Base-by-base conservation (phyloP, 1,284 basidiomycete species). In the Puccinia hordei region DNA sequence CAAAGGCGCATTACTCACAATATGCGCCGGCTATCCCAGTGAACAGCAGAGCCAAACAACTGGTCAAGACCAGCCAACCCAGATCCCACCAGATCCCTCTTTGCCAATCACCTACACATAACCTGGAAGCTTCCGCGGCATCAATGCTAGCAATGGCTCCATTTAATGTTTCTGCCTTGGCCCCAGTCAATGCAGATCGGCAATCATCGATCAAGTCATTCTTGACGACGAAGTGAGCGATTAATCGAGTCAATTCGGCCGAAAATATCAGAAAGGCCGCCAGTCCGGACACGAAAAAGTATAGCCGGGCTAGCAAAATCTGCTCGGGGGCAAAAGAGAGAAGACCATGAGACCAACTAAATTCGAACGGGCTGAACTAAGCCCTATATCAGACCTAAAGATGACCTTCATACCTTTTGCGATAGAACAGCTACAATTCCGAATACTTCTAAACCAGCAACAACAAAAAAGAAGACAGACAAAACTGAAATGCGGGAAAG, bases 41-140 rank as follows among this genome's bases (percentile, higher is more conserved):
- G 24, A 80, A 80, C 8, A 80, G n/a, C 8, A 80, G 51, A 6
- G 79, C 69, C n/a, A 80, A 68, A 68, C 71, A 73, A 68, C 68
- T 80, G 17, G 79, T 80, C 46, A 80, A 68, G 10, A 80, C 61
- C 19, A 80, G 61, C 79, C 79, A 80, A 57, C 79, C 79, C 19
- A 80, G n/a, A 51, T 80, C 79, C 79, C 79, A 80, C 79, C 79
- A 80, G 57, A 80, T 80, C 49, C 79, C 79, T 10, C 79, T 27
- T 51, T 74, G 71, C 79, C 79, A 80, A 74, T 80, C 79, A 59
- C 73, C 49, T 73, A 74, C 79, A 49, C 79, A 80, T 30, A 80
- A 49, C 19, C 59, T 66, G 2, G 53, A 38, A 33, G 79, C 79
- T 68, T 80, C 79, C 41, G 30, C 24, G 10, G 71, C 55, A 74